These are phyloP conservation scores for Selaginella tamariscina DNA, from an alignment of 75 land plant genomes.

Conservation along the genomic window DNA sequence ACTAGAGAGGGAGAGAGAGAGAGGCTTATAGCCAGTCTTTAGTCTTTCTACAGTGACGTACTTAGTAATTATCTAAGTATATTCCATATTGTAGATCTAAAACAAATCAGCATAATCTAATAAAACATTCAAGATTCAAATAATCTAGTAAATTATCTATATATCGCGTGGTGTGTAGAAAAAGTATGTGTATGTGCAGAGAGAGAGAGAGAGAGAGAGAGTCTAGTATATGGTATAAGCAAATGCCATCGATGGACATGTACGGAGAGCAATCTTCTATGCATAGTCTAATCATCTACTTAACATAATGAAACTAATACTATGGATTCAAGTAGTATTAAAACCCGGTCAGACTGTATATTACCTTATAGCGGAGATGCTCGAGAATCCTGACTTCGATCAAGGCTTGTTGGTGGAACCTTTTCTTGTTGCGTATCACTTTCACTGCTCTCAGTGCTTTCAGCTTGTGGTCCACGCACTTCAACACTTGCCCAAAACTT, in stretches of 20 bases:
- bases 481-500: constrained; percentile 32
- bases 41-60: too few species aligned
- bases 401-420: constrained; percentile 32
- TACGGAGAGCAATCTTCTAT: too few species aligned
- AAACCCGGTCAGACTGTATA: not conserved
- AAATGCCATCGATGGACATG: not conserved
- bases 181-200: not conserved
- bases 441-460: constrained; percentile 30
- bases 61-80: too few species aligned
- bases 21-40: too few species aligned
- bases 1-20: too few species aligned
- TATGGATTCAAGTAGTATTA: not conserved
- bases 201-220: not conserved
- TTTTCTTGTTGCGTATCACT: constrained; percentile 29
- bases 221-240: not conserved
- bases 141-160: not conserved
- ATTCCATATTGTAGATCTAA: too few species aligned
- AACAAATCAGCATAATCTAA: too few species aligned
- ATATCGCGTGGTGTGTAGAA: not conserved
- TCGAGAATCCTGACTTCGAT: constrained; percentile 33
- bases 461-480: constrained; percentile 30
- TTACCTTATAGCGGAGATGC: constrained; percentile 30
- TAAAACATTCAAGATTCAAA: not conserved
- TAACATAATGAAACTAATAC: not conserved
- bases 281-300: not conserved